phyloP scores from a whole-genome alignment of 129 eudicot genomes.

The Chrysanthemum makinoi region DNA sequence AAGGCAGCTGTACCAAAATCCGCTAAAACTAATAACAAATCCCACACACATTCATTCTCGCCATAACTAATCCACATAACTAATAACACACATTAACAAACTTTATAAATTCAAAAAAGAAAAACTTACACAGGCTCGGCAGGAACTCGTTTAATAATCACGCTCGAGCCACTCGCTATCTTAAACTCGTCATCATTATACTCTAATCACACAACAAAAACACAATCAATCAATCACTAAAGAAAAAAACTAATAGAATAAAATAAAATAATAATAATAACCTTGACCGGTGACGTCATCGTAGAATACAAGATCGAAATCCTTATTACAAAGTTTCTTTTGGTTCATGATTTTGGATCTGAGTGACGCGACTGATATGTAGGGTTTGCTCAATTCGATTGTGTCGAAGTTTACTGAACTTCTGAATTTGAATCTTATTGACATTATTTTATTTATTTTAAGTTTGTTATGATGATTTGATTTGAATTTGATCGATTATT shows the following conservation, averaged over 20 bases:
- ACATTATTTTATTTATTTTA: constrained; percentile 30
- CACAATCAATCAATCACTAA: neutral
- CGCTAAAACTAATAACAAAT: neutral
- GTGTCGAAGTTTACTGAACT: constrained; percentile 61
- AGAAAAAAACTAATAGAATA: neutral
- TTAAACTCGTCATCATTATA: constrained; percentile 52
- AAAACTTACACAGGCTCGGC: constrained; percentile 63
- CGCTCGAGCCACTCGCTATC: constrained; percentile 83
- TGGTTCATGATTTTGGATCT: constrained; percentile 43
- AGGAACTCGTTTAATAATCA: constrained; percentile 85
- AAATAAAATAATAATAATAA: constrained; percentile 7
- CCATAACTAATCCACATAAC: neutral
- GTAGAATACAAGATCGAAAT: constrained; percentile 73
- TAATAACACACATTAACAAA: neutral
- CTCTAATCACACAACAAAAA: constrained; percentile 34
- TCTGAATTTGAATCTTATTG: constrained; percentile 72
- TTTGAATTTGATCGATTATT: no score
- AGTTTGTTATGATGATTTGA: constrained; percentile 7
- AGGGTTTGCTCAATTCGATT: constrained; percentile 50
- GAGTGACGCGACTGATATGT: constrained; percentile 53
- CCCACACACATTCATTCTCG: no score
- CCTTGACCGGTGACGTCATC: constrained; percentile 66
- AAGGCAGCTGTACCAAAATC: no score
- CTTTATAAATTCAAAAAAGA: neutral
- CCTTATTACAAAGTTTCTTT: constrained; percentile 46